Conservation (phyloP, 164 flowering plant genomes). For the Vitis vinifera region ASM3070453v1 NC_081812.1:939501-940000, state of each 20-base stretch:
- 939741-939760: slow-evolving; percentile 56
- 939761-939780: slow-evolving; percentile 56
- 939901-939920: not conserved
- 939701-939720: slow-evolving; percentile 74
- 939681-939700: slow-evolving; percentile 72
- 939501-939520: slow-evolving; percentile 62
- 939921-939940: not conserved
- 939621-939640: slow-evolving; percentile 76
- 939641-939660: slow-evolving; percentile 75
- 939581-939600: slow-evolving; percentile 79
- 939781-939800: slow-evolving; percentile 43
- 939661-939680: slow-evolving; percentile 72
- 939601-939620: slow-evolving; percentile 79
- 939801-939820: slow-evolving; percentile 42
- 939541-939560: slow-evolving; percentile 58
- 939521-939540: slow-evolving; percentile 49
- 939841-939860: slow-evolving; percentile 53
- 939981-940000: too few species aligned
- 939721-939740: slow-evolving; percentile 53
- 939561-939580: slow-evolving; percentile 67
- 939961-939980: too few species aligned
- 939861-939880: slow-evolving; percentile 48
- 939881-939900: too few species aligned
- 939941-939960: too few species aligned
- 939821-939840: slow-evolving; percentile 43